Evolutionary conservation across 495 filamentous ascomycete genomes (phyloP), one percentile per base, ranked within the genome.

Genomic region (Penicillium roqueforti): DNA sequence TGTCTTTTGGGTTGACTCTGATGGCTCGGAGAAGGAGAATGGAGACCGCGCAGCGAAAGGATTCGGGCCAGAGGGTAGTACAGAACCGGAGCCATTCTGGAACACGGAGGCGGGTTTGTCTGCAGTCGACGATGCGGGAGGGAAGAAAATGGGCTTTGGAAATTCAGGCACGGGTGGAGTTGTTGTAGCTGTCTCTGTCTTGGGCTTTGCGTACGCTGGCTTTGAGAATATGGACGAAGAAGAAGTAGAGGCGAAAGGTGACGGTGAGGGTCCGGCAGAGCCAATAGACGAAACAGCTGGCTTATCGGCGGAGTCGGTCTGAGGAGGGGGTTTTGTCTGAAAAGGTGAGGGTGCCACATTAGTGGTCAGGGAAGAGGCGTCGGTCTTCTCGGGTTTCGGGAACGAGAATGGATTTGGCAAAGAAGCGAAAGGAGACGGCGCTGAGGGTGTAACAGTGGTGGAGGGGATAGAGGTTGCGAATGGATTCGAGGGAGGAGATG

Each of bases 1-100:
- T 9, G 47, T 3, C 10, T 28, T 39, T 47, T 55, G 47, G 6
- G 46, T 49, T 29, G 29, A 32, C 42, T 56, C 45, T 3, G 50
- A 29, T 22, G 53, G 37, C 11, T 60, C 56, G 19, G 55, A 10
- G n/a, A 60, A 57, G 19, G 60, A 8, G 14, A 59, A 61, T 8
- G 56, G 46, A 34, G 59, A 63, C 9, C 52, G 37, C n/a, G 55
- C 4, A 44, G 49, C 14, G 22, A 39, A 39, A 19, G n/a, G 13
- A 4, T 10, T 50, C 1, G 47, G 3, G 9, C 2, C 34, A 28
- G 47, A 1, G 3, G 47, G 6, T 16, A 28, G 4, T 14, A 16
- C 22, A 39, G 47, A 20, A 8, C 3, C 14, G 6, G 45, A 25
- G 19, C 3, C 25, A 11, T 16, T 36, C 10, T 19, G 18, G n/a